Base-by-base conservation (phyloP, 2,329 filamentous ascomycete genomes). In the Ceratocystis variospora region DNA sequence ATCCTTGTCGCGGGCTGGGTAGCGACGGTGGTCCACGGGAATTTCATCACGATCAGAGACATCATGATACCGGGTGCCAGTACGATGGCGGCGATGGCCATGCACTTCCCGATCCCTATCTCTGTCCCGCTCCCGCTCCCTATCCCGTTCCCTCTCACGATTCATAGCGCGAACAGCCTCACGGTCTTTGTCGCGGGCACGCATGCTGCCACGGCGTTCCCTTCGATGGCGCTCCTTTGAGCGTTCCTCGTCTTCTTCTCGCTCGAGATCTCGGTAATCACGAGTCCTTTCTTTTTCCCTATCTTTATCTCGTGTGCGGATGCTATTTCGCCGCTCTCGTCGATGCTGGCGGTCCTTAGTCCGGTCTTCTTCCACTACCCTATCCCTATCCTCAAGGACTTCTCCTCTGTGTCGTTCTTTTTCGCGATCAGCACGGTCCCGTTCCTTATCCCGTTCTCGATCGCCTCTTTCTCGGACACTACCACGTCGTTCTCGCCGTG, bases 61-160 rank as follows among this genome's bases (percentile, higher is more conserved):
- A 12, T 67, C 66, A 8, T 67, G 55, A 53, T 65, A 65, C 7
- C 66, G 66, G 12, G 45, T 53, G 8, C 53, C 37, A 25, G 62
- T 45, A 62, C 19, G 53, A 57, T 68, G 50, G 63, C 67, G 48
- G 8, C 64, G 44, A 19, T 70, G 61, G 31, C 67, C 59, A 41
- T 61, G 41, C 57, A 66, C 46, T 44, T 66, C 31, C 65, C 66
- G 6, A 62, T 67, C 46, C 62, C 63, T 31, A 48, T 69, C 61
- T 1, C 67, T 41, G 1, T 72, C 71, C 53, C 69, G 70, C 2
- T 73, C 72, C 41, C 72, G 70, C 28, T 72, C 70, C 65, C 69
- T 66, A 5, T 69, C 57, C 50, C 67, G 50, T 17, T 62, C 37
- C 4, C 41, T 41, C 12, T 63, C 61, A 25, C 61, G 61, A 1